Evolutionary conservation across 2,329 filamentous ascomycete species (phyloP), one percentile per base, ranked within the genome.

Genomic region (Phialophora tarda): DNA sequence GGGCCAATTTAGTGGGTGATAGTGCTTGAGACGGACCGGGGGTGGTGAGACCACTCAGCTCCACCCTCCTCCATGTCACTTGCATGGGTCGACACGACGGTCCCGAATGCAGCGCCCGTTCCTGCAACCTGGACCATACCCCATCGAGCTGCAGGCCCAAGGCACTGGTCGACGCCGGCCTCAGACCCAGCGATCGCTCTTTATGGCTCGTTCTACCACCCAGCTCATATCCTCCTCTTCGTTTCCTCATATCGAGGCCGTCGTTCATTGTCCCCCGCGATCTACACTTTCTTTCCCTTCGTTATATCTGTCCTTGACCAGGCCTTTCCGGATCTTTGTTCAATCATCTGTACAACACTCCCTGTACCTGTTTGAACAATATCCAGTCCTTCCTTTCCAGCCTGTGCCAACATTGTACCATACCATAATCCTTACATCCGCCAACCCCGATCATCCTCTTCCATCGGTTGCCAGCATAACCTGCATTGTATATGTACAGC

Each of bases 351-450:
- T 72, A 71, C 67, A 68, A 72, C 65, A 71, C 64, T 57, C 44
- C 59, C 41, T 61, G 65, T 65, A 68, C 63, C 64, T 47, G 62
- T 47, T 47, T 71, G 71, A 73, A 71, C 71, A 71, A 55, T 67
- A 66, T 71, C 70, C 70, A 71, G 70, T 72, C 70, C 69, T 73
- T 72, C 70, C 60, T 73, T 73, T 62, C 41, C 47, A 67, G 66
- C 71, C 68, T 71, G 69, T 71, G 65, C 62, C 67, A 69, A 67
- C 64, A 68, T 47, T 63, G 69, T 65, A 71, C 48, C 66, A 64
- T 62, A 62, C 32, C 34, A 53, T 68, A 65, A 63, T 69, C 66
- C 57, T 14, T 70, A 23, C 64, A 55, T 44, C 58, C 65, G 53
- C 62, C 63, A 26, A 60, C 51, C 50, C 50, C 61, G 32, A 57